Base-by-base conservation (phyloP, 2,329 filamentous ascomycete genomes). In the Bipolaris cookei region DNA sequence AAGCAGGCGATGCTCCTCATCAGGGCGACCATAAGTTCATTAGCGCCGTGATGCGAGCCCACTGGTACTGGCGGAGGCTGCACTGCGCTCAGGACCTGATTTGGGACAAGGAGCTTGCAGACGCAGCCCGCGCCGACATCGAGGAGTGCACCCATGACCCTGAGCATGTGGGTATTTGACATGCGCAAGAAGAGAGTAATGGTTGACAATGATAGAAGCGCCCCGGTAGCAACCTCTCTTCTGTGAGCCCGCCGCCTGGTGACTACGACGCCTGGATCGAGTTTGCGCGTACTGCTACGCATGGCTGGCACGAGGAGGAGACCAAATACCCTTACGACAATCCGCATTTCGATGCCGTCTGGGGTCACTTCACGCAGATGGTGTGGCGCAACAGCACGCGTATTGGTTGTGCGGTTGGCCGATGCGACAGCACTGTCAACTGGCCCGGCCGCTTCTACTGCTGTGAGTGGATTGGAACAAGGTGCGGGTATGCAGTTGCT, bases 321-420 rank as follows among this genome's bases (percentile, higher is more conserved):
- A 58, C 51, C 45, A 70, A 72, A 60, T 76, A 76, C 51, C 71
- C 72, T 8, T 76, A 74, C 58, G 59, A 68, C 46, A 61, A 70
- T 18, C 74, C 72, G 4, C 58, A 66, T 54, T 73, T 62, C 30
- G 62, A 68, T 13, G 57, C 59, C n/a, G 59, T 66, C 6, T 72
- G 69, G 66, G 73, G 71, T 18, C 74, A 77, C 65, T 77, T 77
- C 65, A 71, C 72, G 6, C 75, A 77, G 66, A 63, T 77, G 62
- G 74, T 77, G 48, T 77, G 75, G 75, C 73, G 73, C 46, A 71
- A 73, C 58, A 68, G 66, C 11, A 62, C 68, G 2, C 69, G 65
- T n/a, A 58, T 77, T 28, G 75, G 75, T 35, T 77, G 75, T 55
- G 74, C 75, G 39, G 38, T 75, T 3, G 65, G 63, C 16, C 60